Percentiles rank a stretch among this genome's conserved stretches.
phyloP scores from a whole-genome alignment of 306 rosid genomes.

The Sicyos baderoa region DNA sequence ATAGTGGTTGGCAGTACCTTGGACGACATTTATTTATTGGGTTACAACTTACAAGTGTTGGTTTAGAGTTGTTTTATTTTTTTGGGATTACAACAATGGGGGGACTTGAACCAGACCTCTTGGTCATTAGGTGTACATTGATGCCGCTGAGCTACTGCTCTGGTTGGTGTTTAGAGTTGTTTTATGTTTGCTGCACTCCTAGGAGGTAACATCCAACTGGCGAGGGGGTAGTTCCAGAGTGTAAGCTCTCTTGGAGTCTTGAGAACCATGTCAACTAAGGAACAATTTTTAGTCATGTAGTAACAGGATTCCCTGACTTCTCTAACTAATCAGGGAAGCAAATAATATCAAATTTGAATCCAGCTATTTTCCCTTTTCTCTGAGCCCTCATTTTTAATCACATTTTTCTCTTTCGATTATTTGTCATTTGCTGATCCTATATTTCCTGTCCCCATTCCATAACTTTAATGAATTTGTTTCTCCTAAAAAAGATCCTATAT shows the following conservation, averaged over 20 bases:
- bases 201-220: neutral
- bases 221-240: neutral
- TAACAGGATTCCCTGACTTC: neutral
- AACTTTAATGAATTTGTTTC: too few species aligned
- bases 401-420: neutral
- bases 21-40: neutral
- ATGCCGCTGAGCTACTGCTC: too few species aligned
- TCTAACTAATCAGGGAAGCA: neutral
- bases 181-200: neutral
- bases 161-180: slow-evolving; percentile 3
- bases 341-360: neutral
- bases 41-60: neutral
- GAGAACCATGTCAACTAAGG: neutral
- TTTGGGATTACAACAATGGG: too few species aligned
- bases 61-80: slow-evolving; percentile 2
- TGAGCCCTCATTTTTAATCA: neutral
- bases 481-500: neutral
- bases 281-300: neutral
- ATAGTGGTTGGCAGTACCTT: too few species aligned
- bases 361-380: neutral
- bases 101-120: too few species aligned
- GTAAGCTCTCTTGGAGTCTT: neutral
- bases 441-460: neutral
- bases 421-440: neutral
- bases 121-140: too few species aligned